phyloP scores from a whole-genome alignment of 345 rosid genomes.

The Pugionium dolabratum region DNA sequence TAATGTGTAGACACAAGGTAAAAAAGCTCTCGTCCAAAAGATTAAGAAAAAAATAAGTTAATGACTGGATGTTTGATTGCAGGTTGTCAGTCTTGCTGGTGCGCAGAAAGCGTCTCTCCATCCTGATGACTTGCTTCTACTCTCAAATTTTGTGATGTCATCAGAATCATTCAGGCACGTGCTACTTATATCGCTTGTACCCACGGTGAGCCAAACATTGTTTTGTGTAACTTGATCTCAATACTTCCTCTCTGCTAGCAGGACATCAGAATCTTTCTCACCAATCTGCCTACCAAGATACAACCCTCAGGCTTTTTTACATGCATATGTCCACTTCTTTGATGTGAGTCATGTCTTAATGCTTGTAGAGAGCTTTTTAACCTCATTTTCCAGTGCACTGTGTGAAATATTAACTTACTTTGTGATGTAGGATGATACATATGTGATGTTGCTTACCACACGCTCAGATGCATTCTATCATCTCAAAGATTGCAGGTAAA shows the following conservation, averaged over 20 bases:
- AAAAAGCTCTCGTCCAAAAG: slow-evolving; percentile 10
- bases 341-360: slow-evolving; percentile 68
- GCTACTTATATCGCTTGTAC: neutral
- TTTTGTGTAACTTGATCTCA: slow-evolving; percentile 23
- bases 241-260: slow-evolving; percentile 42
- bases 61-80: slow-evolving; percentile 32
- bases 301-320: slow-evolving; percentile 89
- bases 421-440: slow-evolving; percentile 78
- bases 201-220: neutral
- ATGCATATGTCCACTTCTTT: slow-evolving; percentile 90
- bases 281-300: slow-evolving; percentile 99
- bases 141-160: slow-evolving; percentile 86
- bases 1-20: slow-evolving; percentile 90
- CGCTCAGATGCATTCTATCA: slow-evolving; percentile 95
- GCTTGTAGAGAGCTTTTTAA: slow-evolving; percentile 13
- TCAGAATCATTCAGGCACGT: slow-evolving; percentile 94
- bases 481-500: slow-evolving; percentile 95
- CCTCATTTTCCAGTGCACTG: neutral
- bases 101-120: slow-evolving; percentile 98
- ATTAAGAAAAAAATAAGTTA: neutral
- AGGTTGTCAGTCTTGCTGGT: slow-evolving; percentile 96
- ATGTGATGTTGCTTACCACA: slow-evolving; percentile 87
- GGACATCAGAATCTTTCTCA: slow-evolving; percentile 96
- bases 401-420: slow-evolving; percentile 11
- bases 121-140: slow-evolving; percentile 93